phyloP scores from a whole-genome alignment of 2,329 filamentous ascomycete species.

The Arthrinium puccinioides region DNA sequence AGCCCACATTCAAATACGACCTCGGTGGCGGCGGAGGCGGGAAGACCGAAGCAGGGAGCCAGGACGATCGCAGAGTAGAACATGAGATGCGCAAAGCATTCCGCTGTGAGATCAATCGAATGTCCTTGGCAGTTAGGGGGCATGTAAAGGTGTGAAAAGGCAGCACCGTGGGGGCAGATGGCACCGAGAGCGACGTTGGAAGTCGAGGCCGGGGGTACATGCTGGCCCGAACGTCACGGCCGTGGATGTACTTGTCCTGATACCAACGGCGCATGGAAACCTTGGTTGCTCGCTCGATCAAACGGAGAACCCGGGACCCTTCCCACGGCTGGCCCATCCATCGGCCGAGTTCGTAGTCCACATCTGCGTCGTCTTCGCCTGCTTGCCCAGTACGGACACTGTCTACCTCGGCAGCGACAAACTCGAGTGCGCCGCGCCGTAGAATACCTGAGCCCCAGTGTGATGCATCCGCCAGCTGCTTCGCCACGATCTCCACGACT shows the following conservation, averaged over 20 bases:
- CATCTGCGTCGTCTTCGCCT: slow-evolving; percentile 11
- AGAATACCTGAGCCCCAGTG: slow-evolving; percentile 74
- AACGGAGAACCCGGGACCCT: slow-evolving; percentile 73
- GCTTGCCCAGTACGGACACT: slow-evolving; percentile 28
- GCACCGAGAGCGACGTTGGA: slow-evolving; percentile 66
- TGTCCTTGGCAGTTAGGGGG: slow-evolving; percentile 82
- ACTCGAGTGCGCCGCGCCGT: slow-evolving; percentile 43
- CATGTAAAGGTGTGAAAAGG: slow-evolving; percentile 98
- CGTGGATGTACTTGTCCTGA: slow-evolving; percentile 65
- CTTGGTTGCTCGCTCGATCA: slow-evolving; percentile 79
- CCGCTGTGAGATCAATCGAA: slow-evolving; percentile 88
- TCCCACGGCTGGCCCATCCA: slow-evolving; percentile 81
- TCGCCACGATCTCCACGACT: slow-evolving; percentile 84
- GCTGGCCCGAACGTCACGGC: slow-evolving; percentile 43
- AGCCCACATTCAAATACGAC: slow-evolving; percentile 84
- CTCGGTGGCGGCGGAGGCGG: slow-evolving; percentile 76
- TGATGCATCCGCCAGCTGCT: slow-evolving; percentile 80
- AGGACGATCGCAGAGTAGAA: slow-evolving; percentile 77
- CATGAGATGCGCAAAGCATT: slow-evolving; percentile 91
- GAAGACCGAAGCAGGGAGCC: slow-evolving; percentile 76
- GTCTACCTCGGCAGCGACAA: slow-evolving; percentile 42
- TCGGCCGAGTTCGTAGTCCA: slow-evolving; percentile 32
- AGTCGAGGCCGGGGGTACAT: slow-evolving; percentile 67
- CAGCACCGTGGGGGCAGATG: slow-evolving; percentile 85
- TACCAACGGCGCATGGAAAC: slow-evolving; percentile 82